Evolutionary conservation across 2,329 filamentous ascomycete species (phyloP).

Genomic region (Fusarium secorum): DNA sequence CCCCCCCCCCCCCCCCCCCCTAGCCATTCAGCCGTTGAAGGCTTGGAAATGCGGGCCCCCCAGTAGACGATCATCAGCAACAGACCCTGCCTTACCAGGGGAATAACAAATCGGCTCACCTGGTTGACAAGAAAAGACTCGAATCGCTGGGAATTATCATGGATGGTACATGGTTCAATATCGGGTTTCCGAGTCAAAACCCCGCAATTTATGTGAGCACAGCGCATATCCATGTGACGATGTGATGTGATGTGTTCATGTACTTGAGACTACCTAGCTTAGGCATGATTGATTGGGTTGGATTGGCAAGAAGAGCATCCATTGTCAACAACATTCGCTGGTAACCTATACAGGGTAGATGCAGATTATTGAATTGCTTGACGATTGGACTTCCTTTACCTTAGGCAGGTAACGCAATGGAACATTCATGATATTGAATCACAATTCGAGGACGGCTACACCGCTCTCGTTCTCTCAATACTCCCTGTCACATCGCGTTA

Average conservation of each 20-base stretch:
- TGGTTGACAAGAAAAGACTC: neutral
- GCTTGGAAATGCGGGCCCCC: constrained; percentile 5
- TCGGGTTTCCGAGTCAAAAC: neutral
- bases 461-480: neutral
- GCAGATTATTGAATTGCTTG: neutral
- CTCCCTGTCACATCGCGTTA: neutral
- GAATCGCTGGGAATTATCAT: neutral
- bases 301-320: neutral
- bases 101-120: neutral
- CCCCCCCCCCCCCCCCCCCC: too few species aligned
- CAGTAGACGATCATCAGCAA: constrained; percentile 10
- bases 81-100: neutral
- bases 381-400: neutral
- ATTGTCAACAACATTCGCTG: neutral
- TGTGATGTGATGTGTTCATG: neutral
- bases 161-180: neutral
- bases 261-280: neutral
- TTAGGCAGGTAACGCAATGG: neutral
- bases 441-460: neutral
- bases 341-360: constrained; percentile 8
- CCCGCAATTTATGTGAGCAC: constrained; percentile 6
- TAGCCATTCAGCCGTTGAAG: neutral
- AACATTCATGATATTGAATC: neutral
- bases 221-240: constrained; percentile 2
- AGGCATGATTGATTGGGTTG: neutral